phyloP scores from a whole-genome alignment of 805 yeast species.

The Saturnispora saitoi region DNA sequence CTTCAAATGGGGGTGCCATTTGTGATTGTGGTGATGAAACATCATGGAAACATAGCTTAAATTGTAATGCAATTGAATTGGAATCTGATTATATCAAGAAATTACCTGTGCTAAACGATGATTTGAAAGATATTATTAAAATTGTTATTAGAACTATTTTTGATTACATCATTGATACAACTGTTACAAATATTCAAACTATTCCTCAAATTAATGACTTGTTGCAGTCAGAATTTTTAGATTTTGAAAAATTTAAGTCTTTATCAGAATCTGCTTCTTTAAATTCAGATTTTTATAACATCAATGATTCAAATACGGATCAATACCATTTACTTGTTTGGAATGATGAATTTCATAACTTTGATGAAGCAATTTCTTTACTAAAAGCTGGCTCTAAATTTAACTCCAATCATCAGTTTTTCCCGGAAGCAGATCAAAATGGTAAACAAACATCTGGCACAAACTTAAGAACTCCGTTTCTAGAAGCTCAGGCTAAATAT shows the following conservation, averaged over 20 bases:
- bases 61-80: conserved; percentile 34
- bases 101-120: conserved; percentile 14
- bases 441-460: neutral
- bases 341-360: conserved; percentile 71
- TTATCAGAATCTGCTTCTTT: conserved; percentile 21
- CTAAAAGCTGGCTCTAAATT: conserved; percentile 10
- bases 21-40: conserved; percentile 70
- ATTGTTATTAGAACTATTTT: conserved; percentile 26
- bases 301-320: conserved; percentile 27
- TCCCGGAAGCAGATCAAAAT: conserved; percentile 6
- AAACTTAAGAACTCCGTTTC: neutral
- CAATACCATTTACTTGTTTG: conserved; percentile 51
- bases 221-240: conserved; percentile 4
- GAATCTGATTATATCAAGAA: conserved; percentile 5
- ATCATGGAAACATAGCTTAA: conserved; percentile 47
- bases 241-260: neutral
- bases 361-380: conserved; percentile 25
- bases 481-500: conserved; percentile 5
- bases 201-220: conserved; percentile 11
- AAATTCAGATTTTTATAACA: conserved; percentile 28
- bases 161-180: conserved; percentile 36
- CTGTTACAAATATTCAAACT: conserved; percentile 27
- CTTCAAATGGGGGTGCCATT: conserved; percentile 46
- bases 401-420: neutral
- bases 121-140: conserved; percentile 18